Evolutionary conservation across 176 grass and related monocot species (phyloP), one percentile per base, ranked within the genome.

Genomic region (Microstegium vimineum): DNA sequence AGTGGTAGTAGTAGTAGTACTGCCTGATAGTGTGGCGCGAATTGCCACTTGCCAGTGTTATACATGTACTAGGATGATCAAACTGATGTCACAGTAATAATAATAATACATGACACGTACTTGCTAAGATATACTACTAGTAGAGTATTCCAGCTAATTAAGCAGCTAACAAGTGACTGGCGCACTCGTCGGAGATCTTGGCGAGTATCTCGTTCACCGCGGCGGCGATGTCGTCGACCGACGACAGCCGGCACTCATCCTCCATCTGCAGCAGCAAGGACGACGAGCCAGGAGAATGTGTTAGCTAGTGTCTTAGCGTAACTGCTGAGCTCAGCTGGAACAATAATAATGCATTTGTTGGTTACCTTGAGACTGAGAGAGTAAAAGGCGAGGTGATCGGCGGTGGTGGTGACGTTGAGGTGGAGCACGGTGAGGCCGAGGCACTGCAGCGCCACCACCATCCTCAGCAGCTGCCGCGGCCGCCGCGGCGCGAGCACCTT

Each of bases 181-280:
- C 27, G 15, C 34, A 16, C 34, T 95, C 93, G 16, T 86, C 81
- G 43, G 84, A 32, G 56, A 86, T 87, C 30, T 70, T 76, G 9
- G 5, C 73, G 62, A 92, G 49, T 30, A 95, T 95, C 69, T 89
- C 75, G 73, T 95, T 81, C 63, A 95, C 86, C 12, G 87, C 93
- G 33, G 90, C 74, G 14, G 93, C 88, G 69, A 95, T 89, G n/a
- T 95, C 93, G 13, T 95, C 93, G 36, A 82, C 90, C 27, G 90
- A 84, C 16, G 88, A 89, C 23, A 95, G 85, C 66, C 69, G 64
- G 86, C 90, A 92, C 72, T 90, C 72, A 47, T 89, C 90, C 75
- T 93, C 90, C 75, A 95, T 82, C 93, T 95, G 77, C 42, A 51
- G 31, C 57, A 84, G 17, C 3, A 32, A 1, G 23, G 10, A 12